Percentiles rank a stretch among this genome's conserved stretches.
Conservation (phyloP, 768 basidiomycete genomes). For the Astraeus odoratus region DNA sequence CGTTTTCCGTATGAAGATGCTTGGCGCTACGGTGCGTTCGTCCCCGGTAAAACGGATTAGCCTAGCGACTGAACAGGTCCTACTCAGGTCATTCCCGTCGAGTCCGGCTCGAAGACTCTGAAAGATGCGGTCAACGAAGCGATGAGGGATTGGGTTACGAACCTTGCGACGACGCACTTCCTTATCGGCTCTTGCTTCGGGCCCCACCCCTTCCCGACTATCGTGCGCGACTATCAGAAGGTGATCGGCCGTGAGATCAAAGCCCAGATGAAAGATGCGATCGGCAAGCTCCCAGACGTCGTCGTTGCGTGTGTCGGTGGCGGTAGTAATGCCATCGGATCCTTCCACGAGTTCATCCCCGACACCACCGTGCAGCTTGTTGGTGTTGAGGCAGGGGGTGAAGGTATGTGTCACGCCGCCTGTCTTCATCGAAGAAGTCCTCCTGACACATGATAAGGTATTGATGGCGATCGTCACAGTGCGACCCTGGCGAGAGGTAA, state of each 20-base stretch:
- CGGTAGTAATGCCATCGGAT: constrained; percentile 95
- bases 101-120: constrained; percentile 89
- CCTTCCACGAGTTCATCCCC: constrained; percentile 93
- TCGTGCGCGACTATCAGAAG: constrained; percentile 96
- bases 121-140: constrained; percentile 99
- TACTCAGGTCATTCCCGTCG: constrained; percentile 80
- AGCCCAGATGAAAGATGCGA: constrained; percentile 60
- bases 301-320: constrained; percentile 98
- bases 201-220: constrained; percentile 98
- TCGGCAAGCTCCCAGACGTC: constrained; percentile 86
- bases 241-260: constrained; percentile 96
- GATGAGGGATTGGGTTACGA: constrained; percentile 97
- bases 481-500: constrained; percentile 89
- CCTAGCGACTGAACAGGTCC: not conserved
- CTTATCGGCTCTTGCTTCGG: constrained; percentile 96
- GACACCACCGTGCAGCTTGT: constrained; percentile 81
- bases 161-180: constrained; percentile 90
- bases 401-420: constrained; percentile 48
- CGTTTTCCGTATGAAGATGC: constrained; percentile 97
- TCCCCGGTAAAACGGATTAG: not conserved
- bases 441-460: constrained; percentile 35
- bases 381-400: constrained; percentile 97
- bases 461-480: constrained; percentile 81
- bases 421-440: not conserved
- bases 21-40: constrained; percentile 72